Evolutionary conservation across 805 yeast genomes (phyloP), one percentile per base, ranked within the genome.

Genomic region (Lipomyces sp.): DNA sequence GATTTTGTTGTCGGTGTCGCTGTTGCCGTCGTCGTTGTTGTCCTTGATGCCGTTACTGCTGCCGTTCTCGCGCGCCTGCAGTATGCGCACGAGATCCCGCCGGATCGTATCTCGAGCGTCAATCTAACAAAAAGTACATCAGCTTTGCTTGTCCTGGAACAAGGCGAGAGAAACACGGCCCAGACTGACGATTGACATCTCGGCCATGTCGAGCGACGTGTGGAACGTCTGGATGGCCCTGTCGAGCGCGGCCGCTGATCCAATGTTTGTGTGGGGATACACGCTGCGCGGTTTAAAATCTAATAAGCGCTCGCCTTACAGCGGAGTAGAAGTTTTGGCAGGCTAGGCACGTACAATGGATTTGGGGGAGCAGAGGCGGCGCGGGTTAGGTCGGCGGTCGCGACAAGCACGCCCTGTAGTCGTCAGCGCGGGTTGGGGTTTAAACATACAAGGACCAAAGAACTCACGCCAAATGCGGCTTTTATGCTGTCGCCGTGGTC

Each of bases 121-220:
- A 5, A 47, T 44, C 56, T 51, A 29, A 21, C 34, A 16, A 13
- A 34, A 7, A 14, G 32, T 13, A 10, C 13, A 26, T 14, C 13
- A 5, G 13, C 24, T n/a, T 19, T 18, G 23, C 35, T 4, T 21
- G 21, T 19, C 10, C 10, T n/a, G 36, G 14, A 11, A 23, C 2
- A 16, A 13, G 23, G 16, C 21, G 18, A 32, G 8, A 34, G 19
- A 1, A 6, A 23, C n/a, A 8, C 19, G 28, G 14, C n/a, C n/a
- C n/a, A n/a, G n/a, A n/a, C n/a, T n/a, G n/a, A n/a, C 57, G 8
- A 53, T 45, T 2, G 45, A 13, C 14, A 53, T 49, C 36, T 53
- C 58, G 23, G 45, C 46, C 14, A 31, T 16, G 34, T 53, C 58
- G 8, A 53, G 46, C 11, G 43, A 28, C 3, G 55, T n/a, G 37